These are phyloP conservation scores for Galerina sulciceps DNA, from an alignment of 768 basidiomycete genomes.

Conservation along the genomic window DNA sequence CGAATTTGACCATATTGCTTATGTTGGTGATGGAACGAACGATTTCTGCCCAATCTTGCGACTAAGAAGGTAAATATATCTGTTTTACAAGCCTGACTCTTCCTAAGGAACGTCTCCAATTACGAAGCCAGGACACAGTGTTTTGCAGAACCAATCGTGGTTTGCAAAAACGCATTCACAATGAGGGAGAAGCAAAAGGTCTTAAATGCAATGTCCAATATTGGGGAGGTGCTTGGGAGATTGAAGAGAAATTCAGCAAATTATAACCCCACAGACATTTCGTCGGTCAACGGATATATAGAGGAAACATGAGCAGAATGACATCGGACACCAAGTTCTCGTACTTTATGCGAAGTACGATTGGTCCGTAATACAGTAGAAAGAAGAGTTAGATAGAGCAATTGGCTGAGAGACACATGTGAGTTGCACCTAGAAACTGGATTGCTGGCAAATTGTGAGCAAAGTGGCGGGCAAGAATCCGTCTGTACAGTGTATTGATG, in stretches of 20 bases:
- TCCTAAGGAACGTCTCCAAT: not conserved
- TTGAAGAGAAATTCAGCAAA: constrained; percentile 77
- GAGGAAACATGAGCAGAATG: constrained; percentile 18
- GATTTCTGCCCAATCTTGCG: constrained; percentile 94
- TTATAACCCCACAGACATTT: constrained; percentile 30
- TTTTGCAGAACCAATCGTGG: constrained; percentile 82
- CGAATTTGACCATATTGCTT: constrained; percentile 78
- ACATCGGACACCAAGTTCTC: constrained; percentile 23
- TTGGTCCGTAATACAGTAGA: constrained; percentile 12
- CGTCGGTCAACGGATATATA: constrained; percentile 28
- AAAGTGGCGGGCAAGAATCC: constrained; percentile 9
- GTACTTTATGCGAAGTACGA: constrained; percentile 20
- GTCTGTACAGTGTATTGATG: constrained; percentile 4
- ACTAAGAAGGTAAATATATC: constrained; percentile 63
- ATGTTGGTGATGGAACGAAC: constrained; percentile 93
- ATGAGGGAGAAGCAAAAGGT: constrained; percentile 66
- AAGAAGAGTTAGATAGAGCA: constrained; percentile 15
- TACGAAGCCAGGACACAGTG: constrained; percentile 75
- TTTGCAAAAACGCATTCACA: constrained; percentile 75
- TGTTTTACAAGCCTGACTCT: not conserved
- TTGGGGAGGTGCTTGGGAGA: constrained; percentile 97
- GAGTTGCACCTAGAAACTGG: constrained; percentile 18
- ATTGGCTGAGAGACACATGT: constrained; percentile 12
- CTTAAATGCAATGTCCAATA: constrained; percentile 76
- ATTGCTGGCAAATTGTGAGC: constrained; percentile 14